These are phyloP conservation scores for Porphyrellus cyaneotinctus DNA, from an alignment of 768 basidiomycete genomes.

Conservation along the genomic window DNA sequence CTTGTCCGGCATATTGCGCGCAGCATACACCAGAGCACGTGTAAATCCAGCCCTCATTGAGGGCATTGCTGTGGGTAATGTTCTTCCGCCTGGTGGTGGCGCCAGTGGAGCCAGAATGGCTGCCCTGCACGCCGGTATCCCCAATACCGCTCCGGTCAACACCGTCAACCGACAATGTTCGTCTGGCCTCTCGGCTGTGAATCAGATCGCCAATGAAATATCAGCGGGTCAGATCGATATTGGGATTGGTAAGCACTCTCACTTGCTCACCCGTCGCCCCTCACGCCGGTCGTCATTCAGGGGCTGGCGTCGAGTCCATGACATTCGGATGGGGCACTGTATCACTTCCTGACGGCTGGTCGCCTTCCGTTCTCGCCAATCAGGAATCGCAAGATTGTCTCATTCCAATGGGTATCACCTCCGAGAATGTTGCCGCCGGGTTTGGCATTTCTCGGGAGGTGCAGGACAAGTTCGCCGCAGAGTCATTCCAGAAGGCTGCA, in stretches of 20 bases:
- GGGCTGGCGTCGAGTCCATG: constrained; percentile 91
- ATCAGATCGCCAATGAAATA: constrained; percentile 81
- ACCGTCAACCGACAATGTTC: constrained; percentile 92
- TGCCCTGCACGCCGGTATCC: constrained; percentile 80
- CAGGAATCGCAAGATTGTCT: constrained; percentile 77
- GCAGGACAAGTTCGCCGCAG: constrained; percentile 85
- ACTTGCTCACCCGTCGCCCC: not conserved
- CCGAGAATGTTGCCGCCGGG: constrained; percentile 85
- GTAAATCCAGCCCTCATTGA: constrained; percentile 82
- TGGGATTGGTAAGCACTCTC: constrained; percentile 64
- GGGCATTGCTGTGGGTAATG: constrained; percentile 83
- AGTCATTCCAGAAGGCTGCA: constrained; percentile 81
- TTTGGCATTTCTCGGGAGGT: constrained; percentile 66
- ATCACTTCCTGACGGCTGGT: constrained; percentile 53
- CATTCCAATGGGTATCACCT: constrained; percentile 89
- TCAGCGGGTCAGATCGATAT: constrained; percentile 77
- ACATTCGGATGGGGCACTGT: constrained; percentile 66
- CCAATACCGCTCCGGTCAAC: constrained; percentile 65
- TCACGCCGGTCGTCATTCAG: constrained; percentile 32
- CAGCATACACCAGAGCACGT: constrained; percentile 60
- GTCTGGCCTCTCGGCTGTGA: constrained; percentile 77
- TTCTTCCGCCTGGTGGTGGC: constrained; percentile 83
- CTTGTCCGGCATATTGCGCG: constrained; percentile 71
- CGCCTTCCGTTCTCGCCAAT: constrained; percentile 60
- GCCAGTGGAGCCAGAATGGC: constrained; percentile 83